Evolutionary conservation across 2,329 filamentous ascomycete genomes (phyloP).

Genomic region (Fusarium haematococcum): DNA sequence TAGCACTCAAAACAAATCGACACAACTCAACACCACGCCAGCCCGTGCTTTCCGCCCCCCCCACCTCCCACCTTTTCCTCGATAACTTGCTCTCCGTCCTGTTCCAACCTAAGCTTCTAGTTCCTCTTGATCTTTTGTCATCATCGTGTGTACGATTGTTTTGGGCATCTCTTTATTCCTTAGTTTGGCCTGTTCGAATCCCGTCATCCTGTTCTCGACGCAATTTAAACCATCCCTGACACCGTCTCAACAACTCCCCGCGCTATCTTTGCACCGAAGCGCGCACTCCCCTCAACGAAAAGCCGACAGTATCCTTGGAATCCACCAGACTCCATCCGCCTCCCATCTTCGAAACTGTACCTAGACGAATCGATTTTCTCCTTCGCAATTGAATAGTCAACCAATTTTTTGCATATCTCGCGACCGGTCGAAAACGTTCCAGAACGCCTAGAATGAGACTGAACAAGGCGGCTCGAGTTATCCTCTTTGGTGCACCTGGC

Average conservation of each 20-base stretch:
- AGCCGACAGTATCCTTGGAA: conserved; percentile 3
- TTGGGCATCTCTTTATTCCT: background rate
- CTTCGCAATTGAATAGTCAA: background rate
- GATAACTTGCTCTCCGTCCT: background rate
- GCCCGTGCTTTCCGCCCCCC: conserved; percentile 20
- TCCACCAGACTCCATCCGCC: background rate
- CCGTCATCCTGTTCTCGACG: background rate
- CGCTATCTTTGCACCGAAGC: conserved; percentile 14
- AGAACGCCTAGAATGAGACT: conserved; percentile 68
- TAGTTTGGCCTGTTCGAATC: background rate
- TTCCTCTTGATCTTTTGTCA: conserved; percentile 22
- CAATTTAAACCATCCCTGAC: background rate
- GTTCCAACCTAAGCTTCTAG: background rate
- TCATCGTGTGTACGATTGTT: conserved; percentile 1
- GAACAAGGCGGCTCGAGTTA: conserved; percentile 86
- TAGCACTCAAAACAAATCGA: background rate
- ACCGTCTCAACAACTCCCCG: conserved; percentile 32
- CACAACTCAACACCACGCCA: conserved; percentile 36
- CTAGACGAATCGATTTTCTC: background rate
- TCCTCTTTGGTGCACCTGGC: conserved; percentile 94
- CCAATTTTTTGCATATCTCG: background rate
- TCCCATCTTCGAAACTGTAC: background rate
- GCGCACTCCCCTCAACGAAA: conserved; percentile 33
- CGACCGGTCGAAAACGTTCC: conserved; percentile 34
- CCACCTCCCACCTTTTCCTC: conserved; percentile 25